These are phyloP conservation scores for Combretum micranthum DNA, from an alignment of 345 rosid species.

Conservation along the genomic window DNA sequence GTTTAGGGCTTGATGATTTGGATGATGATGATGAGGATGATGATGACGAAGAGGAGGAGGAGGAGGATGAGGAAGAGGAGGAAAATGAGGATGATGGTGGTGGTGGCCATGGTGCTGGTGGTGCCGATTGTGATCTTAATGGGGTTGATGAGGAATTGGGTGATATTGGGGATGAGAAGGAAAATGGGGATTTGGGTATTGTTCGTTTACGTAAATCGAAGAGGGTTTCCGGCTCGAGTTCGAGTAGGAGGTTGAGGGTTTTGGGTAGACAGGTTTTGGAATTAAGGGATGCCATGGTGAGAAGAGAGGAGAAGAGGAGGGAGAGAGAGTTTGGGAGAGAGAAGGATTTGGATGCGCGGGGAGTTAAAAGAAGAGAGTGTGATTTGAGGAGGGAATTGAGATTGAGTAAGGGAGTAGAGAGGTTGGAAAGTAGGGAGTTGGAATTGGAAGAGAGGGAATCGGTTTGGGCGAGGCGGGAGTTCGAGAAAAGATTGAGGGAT, in stretches of 20 bases:
- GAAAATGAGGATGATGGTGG: conserved; percentile 13
- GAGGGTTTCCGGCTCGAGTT: conserved; percentile 21
- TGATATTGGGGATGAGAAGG: conserved; percentile 28
- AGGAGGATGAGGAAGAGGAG: conserved; percentile 24
- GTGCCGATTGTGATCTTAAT: no score
- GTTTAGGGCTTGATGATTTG: conserved; percentile 45
- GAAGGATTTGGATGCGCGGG: conserved; percentile 26
- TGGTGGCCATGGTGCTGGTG: conserved; percentile 8
- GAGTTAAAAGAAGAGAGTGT: conserved; percentile 35
- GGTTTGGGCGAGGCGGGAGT: conserved; percentile 37
- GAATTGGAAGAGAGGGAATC: conserved; percentile 53
- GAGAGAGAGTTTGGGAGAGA: conserved; percentile 47
- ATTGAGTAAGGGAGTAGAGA: conserved; percentile 30
- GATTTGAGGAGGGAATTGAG: conserved; percentile 27
- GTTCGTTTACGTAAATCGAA: conserved; percentile 22
- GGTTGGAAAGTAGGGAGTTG: conserved; percentile 33
- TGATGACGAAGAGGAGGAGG: conserved; percentile 25
- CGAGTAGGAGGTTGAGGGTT: conserved; percentile 32
- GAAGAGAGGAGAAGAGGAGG: conserved; percentile 57
- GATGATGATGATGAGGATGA: no score
- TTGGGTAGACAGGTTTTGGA: conserved; percentile 45
- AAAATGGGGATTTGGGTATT: conserved; percentile 18
- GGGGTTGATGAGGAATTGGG: conserved; percentile 4
- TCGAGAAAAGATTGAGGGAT: conserved; percentile 34
- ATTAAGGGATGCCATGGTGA: conserved; percentile 35